phyloP scores from a whole-genome alignment of 176 grass and related monocot species.

The Pharus latifolius region DNA sequence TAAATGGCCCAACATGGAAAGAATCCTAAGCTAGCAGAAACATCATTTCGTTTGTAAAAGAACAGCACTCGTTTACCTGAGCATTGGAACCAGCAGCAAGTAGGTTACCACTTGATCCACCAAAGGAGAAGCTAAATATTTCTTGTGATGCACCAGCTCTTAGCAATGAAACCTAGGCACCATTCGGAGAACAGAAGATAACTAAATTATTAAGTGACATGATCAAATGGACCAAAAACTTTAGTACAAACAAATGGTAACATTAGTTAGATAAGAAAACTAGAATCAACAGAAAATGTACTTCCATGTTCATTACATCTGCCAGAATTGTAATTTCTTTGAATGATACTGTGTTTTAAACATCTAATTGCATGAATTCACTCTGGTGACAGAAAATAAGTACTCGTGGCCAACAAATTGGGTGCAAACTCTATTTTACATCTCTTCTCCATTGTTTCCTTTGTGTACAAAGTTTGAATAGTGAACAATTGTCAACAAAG shows the following conservation, averaged over 20 bases:
- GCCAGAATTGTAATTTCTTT: neutral
- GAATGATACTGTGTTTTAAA: neutral
- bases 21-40: neutral
- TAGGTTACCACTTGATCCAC: conserved; percentile 72
- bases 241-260: neutral
- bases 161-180: conserved; percentile 58
- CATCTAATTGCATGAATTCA: neutral
- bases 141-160: conserved; percentile 51
- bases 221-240: neutral
- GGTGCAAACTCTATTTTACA: neutral
- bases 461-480: neutral
- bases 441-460: neutral
- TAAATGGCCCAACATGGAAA: neutral
- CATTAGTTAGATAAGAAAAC: neutral
- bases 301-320: neutral
- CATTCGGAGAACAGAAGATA: neutral
- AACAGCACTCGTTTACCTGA: conserved; percentile 31
- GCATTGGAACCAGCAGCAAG: conserved; percentile 67
- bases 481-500: neutral
- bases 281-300: neutral
- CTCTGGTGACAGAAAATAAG: neutral
- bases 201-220: neutral
- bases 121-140: conserved; percentile 88
- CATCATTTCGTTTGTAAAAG: neutral
- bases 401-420: neutral